phyloP scores from a whole-genome alignment of 2,329 filamentous ascomycete species.

The Pezicula carpinea region DNA sequence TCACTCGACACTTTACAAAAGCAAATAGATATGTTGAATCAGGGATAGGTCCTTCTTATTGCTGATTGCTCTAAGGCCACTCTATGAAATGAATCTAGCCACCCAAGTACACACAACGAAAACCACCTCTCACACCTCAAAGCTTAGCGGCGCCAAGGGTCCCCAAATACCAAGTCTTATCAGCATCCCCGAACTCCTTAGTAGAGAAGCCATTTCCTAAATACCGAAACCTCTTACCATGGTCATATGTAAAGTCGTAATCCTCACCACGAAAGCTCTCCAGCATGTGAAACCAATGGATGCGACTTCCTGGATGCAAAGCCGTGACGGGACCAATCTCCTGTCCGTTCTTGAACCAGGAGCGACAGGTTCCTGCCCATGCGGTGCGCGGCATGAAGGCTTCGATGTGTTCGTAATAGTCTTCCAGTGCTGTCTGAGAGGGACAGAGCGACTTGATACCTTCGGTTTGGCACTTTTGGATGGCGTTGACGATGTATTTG shows the following conservation, averaged over 20 bases:
- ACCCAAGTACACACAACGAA: no score
- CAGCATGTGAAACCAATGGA: constrained; percentile 15
- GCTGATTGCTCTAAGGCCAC: no score
- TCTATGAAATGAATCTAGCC: no score
- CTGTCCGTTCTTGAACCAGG: constrained; percentile 22
- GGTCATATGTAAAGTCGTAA: constrained; percentile 7
- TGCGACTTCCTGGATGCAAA: constrained; percentile 13
- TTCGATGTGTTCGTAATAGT: constrained; percentile 27
- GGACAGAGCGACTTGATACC: constrained; percentile 39
- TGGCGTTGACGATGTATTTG: constrained; percentile 45
- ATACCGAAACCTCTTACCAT: constrained; percentile 10
- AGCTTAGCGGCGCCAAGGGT: not conserved
- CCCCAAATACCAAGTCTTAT: constrained; percentile 14
- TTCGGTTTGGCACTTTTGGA: constrained; percentile 35
- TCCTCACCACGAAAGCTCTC: constrained; percentile 13
- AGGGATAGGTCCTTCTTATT: no score
- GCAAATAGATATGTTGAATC: no score
- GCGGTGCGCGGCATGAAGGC: constrained; percentile 24
- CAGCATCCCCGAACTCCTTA: constrained; percentile 6
- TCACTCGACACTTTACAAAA: no score
- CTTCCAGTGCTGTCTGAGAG: constrained; percentile 27
- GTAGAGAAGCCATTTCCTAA: constrained; percentile 14
- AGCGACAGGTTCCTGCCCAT: constrained; percentile 10
- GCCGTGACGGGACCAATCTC: constrained; percentile 10
- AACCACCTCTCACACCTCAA: no score